Base-by-base conservation (phyloP, 75 land plant species). In the Pinus albicaulis region DNA sequence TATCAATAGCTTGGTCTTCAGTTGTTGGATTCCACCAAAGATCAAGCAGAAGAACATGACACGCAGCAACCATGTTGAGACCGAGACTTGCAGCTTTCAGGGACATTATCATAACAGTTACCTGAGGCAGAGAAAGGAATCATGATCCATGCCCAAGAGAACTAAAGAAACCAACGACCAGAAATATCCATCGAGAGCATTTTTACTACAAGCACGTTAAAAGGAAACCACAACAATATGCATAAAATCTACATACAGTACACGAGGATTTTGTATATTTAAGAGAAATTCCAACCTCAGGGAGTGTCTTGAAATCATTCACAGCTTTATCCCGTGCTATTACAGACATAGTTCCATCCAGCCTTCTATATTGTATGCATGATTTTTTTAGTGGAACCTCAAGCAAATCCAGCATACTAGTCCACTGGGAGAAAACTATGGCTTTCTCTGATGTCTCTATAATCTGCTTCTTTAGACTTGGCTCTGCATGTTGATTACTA, bases 11-110 rank as follows among this genome's bases (percentile, higher is more conserved):
- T 79, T 96, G 99, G 76, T 96, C 99, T 87, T 96, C 99, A 17
- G 98, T 93, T 48, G 94, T 93, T 16, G 99, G 99, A 85, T 96
- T 96, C 99, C 99, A 96, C 99, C 99, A 96, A 57, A 94, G 95
- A 79, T 96, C 99, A 59, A 96, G 83, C 60, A 96, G 93, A 36
- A 96, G 90, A 74, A 96, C 98, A 86, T 92, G 95, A 58, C 86
- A 87, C 26, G 99, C 99, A 73, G 95, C 90, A 74, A 92, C 98
- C 99, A 96, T 90, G 70, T 96, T 96, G 56, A 96, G 81, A 59
- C 99, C 99, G 61, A 96, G 82, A 62, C 93, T 96, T 77, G 98
- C 99, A 48, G 99, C 99, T 82, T 96, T 96, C 55, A 96, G 74
- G 17, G 99, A 96, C 99, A 96, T 96, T 77, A 96, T 76, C 92